phyloP scores from a whole-genome alignment of 2,329 filamentous ascomycete genomes.

The Fonsecaea monophora region DNA sequence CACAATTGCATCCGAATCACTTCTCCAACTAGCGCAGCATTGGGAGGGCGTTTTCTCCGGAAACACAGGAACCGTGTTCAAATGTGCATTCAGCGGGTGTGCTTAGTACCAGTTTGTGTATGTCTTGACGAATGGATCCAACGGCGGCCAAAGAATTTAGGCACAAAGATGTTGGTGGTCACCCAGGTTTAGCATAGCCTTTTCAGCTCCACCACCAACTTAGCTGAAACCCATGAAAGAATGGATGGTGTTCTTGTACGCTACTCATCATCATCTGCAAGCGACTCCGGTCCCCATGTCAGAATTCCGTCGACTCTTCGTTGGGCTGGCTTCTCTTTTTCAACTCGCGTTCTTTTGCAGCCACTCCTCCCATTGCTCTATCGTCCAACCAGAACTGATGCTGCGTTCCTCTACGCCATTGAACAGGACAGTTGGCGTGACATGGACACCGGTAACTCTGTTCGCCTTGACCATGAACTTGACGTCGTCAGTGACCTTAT shows the following conservation, averaged over 20 bases:
- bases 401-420: constrained; percentile 79
- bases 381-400: constrained; percentile 78
- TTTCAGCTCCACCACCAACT: constrained; percentile 9
- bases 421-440: constrained; percentile 88
- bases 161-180: constrained; percentile 30
- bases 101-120: constrained; percentile 34
- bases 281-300: neutral
- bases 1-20: constrained; percentile 17
- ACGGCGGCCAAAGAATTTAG: constrained; percentile 23
- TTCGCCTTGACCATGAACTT: constrained; percentile 80
- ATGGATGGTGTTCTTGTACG: constrained; percentile 8
- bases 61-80: constrained; percentile 27
- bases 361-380: constrained; percentile 86
- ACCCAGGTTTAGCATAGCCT: constrained; percentile 33
- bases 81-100: constrained; percentile 37
- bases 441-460: constrained; percentile 80
- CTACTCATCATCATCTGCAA: neutral
- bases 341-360: constrained; percentile 69
- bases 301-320: neutral
- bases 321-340: constrained; percentile 3
- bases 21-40: constrained; percentile 36
- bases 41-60: constrained; percentile 37
- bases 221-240: neutral
- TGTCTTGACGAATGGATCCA: constrained; percentile 33
- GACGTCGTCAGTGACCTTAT: constrained; percentile 81